Evolutionary conservation across 2,329 filamentous ascomycete species (phyloP), one percentile per base, ranked within the genome.

Genomic region (Alternaria brassicae): DNA sequence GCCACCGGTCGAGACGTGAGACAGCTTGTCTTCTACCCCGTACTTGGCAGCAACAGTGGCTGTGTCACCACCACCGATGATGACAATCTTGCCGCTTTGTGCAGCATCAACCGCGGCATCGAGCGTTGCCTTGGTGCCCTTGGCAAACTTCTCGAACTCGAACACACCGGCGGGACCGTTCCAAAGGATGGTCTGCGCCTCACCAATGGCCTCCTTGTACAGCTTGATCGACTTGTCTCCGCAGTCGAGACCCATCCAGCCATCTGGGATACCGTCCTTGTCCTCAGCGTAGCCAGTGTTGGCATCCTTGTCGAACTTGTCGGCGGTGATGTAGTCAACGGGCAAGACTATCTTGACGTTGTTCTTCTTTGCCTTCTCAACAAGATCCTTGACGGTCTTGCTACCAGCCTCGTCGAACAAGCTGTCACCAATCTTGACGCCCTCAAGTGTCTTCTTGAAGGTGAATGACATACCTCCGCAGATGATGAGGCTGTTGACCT

Each of bases 391-490:
- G 60, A 98, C 94, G 40, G 91, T 97, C 88, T 97, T 92, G 85
- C 90, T 87, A 71, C 95, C 95, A 52, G 90, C 90, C 84, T 97
- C 92, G 74, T 99, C 95, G 78, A 96, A 99, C 73, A 99, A 86
- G 52, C 84, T 95, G 84, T 89, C 89, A 62, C 95, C 95, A 69
- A 99, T 99, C 80, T 89, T 86, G 75, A 98, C 89, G 78, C 87
- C 85, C 82, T 97, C 88, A 57, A 98, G 87, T n/a, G 92, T 94
- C 88, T 99, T 99, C 88, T 98, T 98, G 88, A 99, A 99, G 73
- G 95, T 99, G 85, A 98, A 99, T 65, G 95, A 93, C 95, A 99
- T 99, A 74, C 88, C 95, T 78, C 95, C 95, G 80, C 94, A 97
- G 82, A 99, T 90, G 81, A 99, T 91, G 69, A 99, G 87, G 80